Base-by-base conservation (phyloP, 805 yeast species). In the Vanderwaltozyma verrucispora region DNA sequence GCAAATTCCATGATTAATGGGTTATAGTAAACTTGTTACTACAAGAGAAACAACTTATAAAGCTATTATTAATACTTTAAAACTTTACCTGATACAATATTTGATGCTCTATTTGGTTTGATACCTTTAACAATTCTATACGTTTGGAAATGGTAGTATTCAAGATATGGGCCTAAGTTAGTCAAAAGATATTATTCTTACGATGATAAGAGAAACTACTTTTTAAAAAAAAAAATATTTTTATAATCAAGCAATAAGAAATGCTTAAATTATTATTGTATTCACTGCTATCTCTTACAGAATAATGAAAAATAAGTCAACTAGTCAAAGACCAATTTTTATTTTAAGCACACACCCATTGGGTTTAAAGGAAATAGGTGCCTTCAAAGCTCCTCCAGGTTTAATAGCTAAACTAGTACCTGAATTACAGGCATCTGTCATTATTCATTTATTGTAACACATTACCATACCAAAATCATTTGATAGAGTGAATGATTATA, bases 381-480 rank as follows among this genome's bases (percentile, higher is more conserved):
- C 75, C 12, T 78, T 81, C 76, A 60, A 56, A 2, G 56, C 82
- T 16, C 87, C 89, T 30, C 51, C 63, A 6, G 80, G 79, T 3
- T 63, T 84, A 27, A 64, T 76, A 28, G 49, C 63, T 7, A 73
- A 71, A 24, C 60, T 88, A 58, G 92, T 82, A 12, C 63, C 79
- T 4, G 89, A 87, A 51, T 63, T 88, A 35, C 96, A 96, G 7
- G 89, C 88, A 32, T 80, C 95, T 13, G 73, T 79, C 18, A 80
- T 88, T 49, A 77, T 88, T 41, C 68, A 88, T 49, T 71, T 88
- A 45, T 69, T 88, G 48, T 96, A 88, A 60, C 96, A 88, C 59
- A 88, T 88, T 56, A 87, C 96, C 36, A 88, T 88, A 49, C 70
- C 96, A 35, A 88, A 87, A 60, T 85, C 96, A 1, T 88, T 88